phyloP scores from a whole-genome alignment of 305 asterid species.

The Ilex paraguariensis region DNA sequence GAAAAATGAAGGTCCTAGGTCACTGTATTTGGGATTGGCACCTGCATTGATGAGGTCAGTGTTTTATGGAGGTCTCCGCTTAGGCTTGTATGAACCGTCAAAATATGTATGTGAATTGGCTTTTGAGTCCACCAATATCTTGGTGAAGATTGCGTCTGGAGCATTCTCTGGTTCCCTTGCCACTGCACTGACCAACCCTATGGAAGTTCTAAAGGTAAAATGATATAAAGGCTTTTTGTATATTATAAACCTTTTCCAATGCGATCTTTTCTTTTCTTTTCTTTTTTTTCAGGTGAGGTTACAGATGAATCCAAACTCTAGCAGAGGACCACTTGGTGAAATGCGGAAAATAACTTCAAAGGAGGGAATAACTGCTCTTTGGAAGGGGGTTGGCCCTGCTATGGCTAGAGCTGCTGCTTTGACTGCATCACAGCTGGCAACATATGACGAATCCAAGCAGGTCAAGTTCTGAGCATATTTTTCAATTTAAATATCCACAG shows the following conservation, averaged over 20 bases:
- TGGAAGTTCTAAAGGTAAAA: conserved; percentile 84
- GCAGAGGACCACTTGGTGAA: conserved; percentile 51
- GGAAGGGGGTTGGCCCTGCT: conserved; percentile 98
- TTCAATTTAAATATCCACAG: conserved; percentile 6
- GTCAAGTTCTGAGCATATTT: conserved; percentile 32
- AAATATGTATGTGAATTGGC: conserved; percentile 90
- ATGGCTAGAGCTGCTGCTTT: conserved; percentile 83
- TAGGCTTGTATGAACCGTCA: conserved; percentile 97
- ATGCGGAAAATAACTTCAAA: conserved; percentile 61
- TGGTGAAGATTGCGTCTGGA: conserved; percentile 96
- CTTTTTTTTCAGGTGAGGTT: conserved; percentile 52
- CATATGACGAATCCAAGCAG: conserved; percentile 92
- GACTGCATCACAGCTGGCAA: conserved; percentile 91
- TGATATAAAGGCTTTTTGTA: conserved; percentile 6
- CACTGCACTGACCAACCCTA: conserved; percentile 87
- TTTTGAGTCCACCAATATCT: conserved; percentile 98
- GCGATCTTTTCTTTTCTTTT: conserved; percentile 11
- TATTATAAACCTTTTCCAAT: neutral
- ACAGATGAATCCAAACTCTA: conserved; percentile 58
- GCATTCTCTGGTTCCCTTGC: conserved; percentile 91
- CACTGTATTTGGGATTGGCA: conserved; percentile 82
- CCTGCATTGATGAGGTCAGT: conserved; percentile 98
- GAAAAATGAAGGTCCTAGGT: conserved; percentile 67
- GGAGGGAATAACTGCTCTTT: conserved; percentile 85
- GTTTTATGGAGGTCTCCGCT: conserved; percentile 99